A percentile compares a stretch with the other conserved stretches of the same genome.
Conservation (phyloP, 2,329 filamentous ascomycete species). For the Hypocrella siamensis region DNA sequence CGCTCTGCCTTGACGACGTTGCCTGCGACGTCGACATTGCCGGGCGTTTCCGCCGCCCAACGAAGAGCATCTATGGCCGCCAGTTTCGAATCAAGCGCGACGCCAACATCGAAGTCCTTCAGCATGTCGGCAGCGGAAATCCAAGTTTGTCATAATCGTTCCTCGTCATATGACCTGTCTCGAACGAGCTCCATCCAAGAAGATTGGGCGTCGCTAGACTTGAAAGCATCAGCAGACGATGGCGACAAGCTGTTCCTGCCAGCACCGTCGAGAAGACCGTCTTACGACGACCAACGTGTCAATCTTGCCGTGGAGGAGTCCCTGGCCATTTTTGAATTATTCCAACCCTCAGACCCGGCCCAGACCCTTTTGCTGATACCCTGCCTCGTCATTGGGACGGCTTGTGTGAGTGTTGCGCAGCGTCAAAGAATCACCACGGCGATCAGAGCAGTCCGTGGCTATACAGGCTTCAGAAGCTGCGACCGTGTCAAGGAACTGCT, state of each 20-base stretch:
- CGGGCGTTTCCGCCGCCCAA: constrained; percentile 6
- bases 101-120: background rate
- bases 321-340: constrained; percentile 35
- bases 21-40: constrained; percentile 8
- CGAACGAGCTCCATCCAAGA: constrained; percentile 25
- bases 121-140: background rate
- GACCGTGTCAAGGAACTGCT: constrained; percentile 37
- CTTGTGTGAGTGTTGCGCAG: constrained; percentile 36
- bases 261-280: constrained; percentile 28
- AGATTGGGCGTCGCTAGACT: constrained; percentile 10
- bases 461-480: constrained; percentile 44
- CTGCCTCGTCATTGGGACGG: constrained; percentile 44
- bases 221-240: constrained; percentile 8
- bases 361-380: constrained; percentile 46
- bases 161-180: constrained; percentile 19
- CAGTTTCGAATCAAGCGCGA: constrained; percentile 7
- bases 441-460: constrained; percentile 34
- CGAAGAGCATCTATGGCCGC: constrained; percentile 21
- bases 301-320: constrained; percentile 40
- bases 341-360: constrained; percentile 40
- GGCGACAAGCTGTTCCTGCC: constrained; percentile 20
- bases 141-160: constrained; percentile 13
- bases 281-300: constrained; percentile 34
- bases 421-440: constrained; percentile 35
- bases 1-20: constrained; percentile 15